Base-by-base conservation (phyloP, 495 filamentous ascomycete genomes). In the Pseudoneurospora amorphoporcata region DNA sequence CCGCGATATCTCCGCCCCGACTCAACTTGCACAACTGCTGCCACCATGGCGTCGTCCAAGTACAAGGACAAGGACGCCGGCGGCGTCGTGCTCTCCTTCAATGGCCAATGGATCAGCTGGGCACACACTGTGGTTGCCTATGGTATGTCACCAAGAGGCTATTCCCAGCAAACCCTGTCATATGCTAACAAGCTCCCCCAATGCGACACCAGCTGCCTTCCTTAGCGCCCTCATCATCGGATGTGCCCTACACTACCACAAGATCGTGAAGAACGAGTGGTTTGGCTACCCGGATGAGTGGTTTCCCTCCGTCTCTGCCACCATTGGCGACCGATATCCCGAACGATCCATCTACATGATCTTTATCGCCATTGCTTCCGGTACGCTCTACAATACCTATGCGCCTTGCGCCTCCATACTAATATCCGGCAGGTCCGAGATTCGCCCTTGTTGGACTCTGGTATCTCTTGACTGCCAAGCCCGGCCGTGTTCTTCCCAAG, bases 241-340 rank as follows among this genome's bases (percentile, higher is more conserved):
- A 77, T 81, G 91, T 79, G 90, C 84, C 69, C 84, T 99, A 68
- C 96, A 99, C 82, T 98, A 94, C 82, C 88, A 90, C 75, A 98
- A 98, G 86, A 99, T 99, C 71, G 96, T 99, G 23, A 86, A 97
- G 81, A 99, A 99, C 81, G 93, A 99, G 83, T 91, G 95, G 84
- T 97, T 92, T 83, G 92, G 96, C 77, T 99, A 97, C 82, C 96
- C 96, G 2, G 85, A 97, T 47, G 96, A 99, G 87, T 99, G 96
- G 96, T 98, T 99, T 75, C 96, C 96, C 45, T 99, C 96, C 32
- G 96, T 99, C 37, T 98, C 95, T 39, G 90, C 96, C 16, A 98
- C 96, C n/a, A 99, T 99, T 81, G 96, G 96, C 73, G 96, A 99
- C 77, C 90, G 95, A 40, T 98, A 98, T 79, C 96, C 96, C 39